Evolutionary conservation across 108 stramenopile genomes (phyloP).

Genomic region (Mayamaea pseudoterrestris): DNA sequence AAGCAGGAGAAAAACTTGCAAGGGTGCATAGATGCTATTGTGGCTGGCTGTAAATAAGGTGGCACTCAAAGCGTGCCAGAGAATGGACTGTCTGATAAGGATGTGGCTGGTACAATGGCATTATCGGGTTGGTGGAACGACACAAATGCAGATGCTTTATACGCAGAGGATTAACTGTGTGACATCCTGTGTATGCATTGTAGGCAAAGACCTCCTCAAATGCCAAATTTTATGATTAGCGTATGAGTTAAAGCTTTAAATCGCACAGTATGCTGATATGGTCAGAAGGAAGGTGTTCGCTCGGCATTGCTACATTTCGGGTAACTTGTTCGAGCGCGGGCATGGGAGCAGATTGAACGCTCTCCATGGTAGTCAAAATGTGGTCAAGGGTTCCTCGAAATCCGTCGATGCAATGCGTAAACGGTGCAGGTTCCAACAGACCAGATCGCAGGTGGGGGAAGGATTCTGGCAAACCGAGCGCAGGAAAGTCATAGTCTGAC

Average conservation of each 20-base stretch:
- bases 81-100: no score
- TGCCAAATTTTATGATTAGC: no score
- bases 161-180: no score
- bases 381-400: conserved; percentile 52
- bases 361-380: conserved; percentile 24
- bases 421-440: conserved; percentile 25
- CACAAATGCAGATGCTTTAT: no score
- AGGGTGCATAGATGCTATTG: no score
- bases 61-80: no score
- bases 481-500: conserved; percentile 16
- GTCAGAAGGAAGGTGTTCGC: conserved; percentile 44
- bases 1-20: no score
- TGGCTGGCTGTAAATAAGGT: no score
- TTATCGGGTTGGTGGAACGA: no score
- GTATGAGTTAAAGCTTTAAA: conserved; percentile 17
- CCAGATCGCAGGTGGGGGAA: conserved; percentile 41
- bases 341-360: conserved; percentile 30
- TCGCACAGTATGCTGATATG: conserved; percentile 52
- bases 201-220: no score
- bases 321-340: conserved; percentile 26
- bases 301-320: conserved; percentile 44
- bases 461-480: conserved; percentile 17
- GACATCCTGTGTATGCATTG: no score
- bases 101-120: no score
- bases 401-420: conserved; percentile 37